A percentile compares a stretch with the other conserved stretches of the same genome.
These are phyloP conservation scores for Lignosus rhinocerotis DNA, from an alignment of 1,284 basidiomycete species.

Conservation along the genomic window DNA sequence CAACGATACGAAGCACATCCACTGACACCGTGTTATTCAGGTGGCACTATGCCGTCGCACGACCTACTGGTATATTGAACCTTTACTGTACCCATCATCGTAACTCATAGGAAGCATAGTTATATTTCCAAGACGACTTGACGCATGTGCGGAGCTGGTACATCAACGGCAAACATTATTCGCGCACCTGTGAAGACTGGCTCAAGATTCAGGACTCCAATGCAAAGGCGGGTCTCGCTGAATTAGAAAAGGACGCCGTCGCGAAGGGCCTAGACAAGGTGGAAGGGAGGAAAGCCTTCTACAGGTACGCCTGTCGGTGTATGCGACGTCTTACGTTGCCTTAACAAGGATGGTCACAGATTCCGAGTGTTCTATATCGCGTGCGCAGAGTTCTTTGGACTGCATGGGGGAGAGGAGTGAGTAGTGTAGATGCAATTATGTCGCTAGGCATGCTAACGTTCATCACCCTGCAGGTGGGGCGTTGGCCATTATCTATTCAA, in stretches of 20 bases:
- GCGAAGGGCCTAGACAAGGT: slow-evolving; percentile 46
- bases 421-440: slow-evolving; percentile 27
- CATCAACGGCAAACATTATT: slow-evolving; percentile 69
- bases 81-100: neutral
- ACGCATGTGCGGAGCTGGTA: slow-evolving; percentile 63
- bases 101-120: slow-evolving; percentile 31
- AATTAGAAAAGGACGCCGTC: slow-evolving; percentile 51
- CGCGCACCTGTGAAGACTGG: slow-evolving; percentile 71
- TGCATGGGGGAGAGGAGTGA: slow-evolving; percentile 67
- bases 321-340: neutral
- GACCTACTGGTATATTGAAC: slow-evolving; percentile 54
- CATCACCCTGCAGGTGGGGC: slow-evolving; percentile 42
- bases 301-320: slow-evolving; percentile 37
- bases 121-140: slow-evolving; percentile 72
- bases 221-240: slow-evolving; percentile 47
- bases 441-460: neutral
- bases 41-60: slow-evolving; percentile 67
- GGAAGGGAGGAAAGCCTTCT: slow-evolving; percentile 65
- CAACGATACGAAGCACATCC: neutral
- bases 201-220: slow-evolving; percentile 59
- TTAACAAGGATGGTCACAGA: slow-evolving; percentile 30
- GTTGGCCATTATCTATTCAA: slow-evolving; percentile 56
- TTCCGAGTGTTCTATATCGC: slow-evolving; percentile 79
- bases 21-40: slow-evolving; percentile 28
- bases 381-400: slow-evolving; percentile 72